Percentiles rank a stretch among this genome's conserved stretches.
Conservation (phyloP, 108 stramenopile species). For the Thalassiosira profunda region DNA sequence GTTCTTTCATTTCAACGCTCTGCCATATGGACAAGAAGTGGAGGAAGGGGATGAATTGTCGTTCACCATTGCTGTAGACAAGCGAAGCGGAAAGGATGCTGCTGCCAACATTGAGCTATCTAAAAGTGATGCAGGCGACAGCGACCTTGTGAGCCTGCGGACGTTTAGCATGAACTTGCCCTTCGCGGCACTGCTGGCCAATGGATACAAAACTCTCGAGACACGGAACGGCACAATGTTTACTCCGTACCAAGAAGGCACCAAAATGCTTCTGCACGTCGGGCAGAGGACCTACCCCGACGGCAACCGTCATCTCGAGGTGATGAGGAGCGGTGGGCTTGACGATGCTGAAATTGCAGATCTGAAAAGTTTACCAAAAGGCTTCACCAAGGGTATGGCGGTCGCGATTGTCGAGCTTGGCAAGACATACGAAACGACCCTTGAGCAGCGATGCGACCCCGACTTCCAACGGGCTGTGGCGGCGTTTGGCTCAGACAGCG, state of each 20-base stretch:
- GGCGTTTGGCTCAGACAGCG: conserved; percentile 69
- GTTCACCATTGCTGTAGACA: conserved; percentile 39
- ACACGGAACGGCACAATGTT: conserved; percentile 89
- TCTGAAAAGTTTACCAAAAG: conserved; percentile 60
- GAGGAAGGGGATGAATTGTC: conserved; percentile 62
- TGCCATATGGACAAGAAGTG: conserved; percentile 38
- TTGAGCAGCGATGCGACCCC: conserved; percentile 56
- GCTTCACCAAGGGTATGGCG: conserved; percentile 64
- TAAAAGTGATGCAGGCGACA: conserved; percentile 20
- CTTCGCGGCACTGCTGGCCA: conserved; percentile 80
- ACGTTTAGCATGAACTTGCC: conserved; percentile 86
- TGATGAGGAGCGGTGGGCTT: conserved; percentile 66
- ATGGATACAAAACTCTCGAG: conserved; percentile 86
- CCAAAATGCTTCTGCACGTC: conserved; percentile 75
- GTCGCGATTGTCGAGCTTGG: conserved; percentile 82
- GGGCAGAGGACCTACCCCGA: conserved; percentile 84
- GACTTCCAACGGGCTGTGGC: conserved; percentile 67
- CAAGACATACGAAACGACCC: conserved; percentile 67
- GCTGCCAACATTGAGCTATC: conserved; percentile 45
- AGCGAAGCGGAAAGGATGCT: conserved; percentile 52
- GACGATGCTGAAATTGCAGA: conserved; percentile 56
- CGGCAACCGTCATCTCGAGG: conserved; percentile 66
- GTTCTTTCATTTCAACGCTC: conserved; percentile 71
- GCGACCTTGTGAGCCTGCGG: conserved; percentile 40
- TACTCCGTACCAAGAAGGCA: conserved; percentile 65